Evolutionary conservation across 345 rosid species (phyloP), one percentile per base, ranked within the genome.

Genomic region (Raphanus sativus): DNA sequence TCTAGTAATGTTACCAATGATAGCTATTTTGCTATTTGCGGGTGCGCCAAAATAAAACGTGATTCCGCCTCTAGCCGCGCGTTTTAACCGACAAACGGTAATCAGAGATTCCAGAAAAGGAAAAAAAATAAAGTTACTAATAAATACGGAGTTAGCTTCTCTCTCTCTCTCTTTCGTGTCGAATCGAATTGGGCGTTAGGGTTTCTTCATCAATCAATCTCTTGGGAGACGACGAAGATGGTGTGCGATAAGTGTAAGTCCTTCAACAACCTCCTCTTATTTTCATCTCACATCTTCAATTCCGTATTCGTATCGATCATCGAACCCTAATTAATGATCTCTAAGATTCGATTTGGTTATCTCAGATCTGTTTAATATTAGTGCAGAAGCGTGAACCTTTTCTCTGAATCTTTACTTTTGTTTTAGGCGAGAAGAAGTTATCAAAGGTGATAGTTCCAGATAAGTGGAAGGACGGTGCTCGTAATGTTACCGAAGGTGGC

Each of bases 401-500:
- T 29, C 7, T 34, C 1, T 28, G 6, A 34, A 10, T 72, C n/a
- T 74, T 52, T 11, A 2, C 11, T 5, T 8, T 58, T 1, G 2
- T 15, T 83, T 15, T 81, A 95, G 98, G 99, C 74, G 91, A 92
- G 86, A 95, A 89, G 93, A 95, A 95, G 87, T 83, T 95, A 67
- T 58, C 96, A 33, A 92, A 91, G 88, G 99, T 95, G 74, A 95
- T 95, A 33, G 98, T 95, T 64, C 99, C 99, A 2, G 98, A 95
- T 83, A 92, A 92, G 83, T 95, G 99, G 98, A 93, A 95, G 90
- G 97, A 90, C 81, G 99, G 99, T 64, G 99, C 99, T 77, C 85
- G 90, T 80, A 93, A 95, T 89, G 89, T 92, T 64, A 86, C 79
- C 62, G 99, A 95, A 82, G 88, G 93, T 56, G 98, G 98, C 65